A percentile compares a stretch with the other conserved stretches of the same genome.
Evolutionary conservation across 768 basidiomycete species (phyloP).

Genomic region (Kwoniella dendrophila): DNA sequence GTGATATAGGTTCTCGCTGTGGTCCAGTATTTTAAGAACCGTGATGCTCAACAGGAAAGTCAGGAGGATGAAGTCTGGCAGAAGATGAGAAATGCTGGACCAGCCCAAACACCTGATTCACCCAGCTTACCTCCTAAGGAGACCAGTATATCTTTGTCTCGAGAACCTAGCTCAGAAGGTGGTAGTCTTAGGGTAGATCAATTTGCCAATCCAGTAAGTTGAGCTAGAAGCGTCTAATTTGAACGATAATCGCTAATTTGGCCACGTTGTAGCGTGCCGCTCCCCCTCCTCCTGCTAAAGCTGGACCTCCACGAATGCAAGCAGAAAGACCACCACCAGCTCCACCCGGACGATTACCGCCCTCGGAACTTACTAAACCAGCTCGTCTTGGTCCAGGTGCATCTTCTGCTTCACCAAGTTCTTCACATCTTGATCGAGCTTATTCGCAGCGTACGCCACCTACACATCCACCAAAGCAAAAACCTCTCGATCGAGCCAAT

Average conservation of each 20-base stretch:
- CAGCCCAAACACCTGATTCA: slow-evolving; percentile 20
- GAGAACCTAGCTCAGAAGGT: slow-evolving; percentile 43
- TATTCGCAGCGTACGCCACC: slow-evolving; percentile 77
- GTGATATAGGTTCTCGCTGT: slow-evolving; percentile 71
- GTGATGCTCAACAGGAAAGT: slow-evolving; percentile 60
- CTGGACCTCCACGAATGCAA: slow-evolving; percentile 28
- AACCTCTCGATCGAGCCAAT: slow-evolving; percentile 80
- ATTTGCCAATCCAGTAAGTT: slow-evolving; percentile 53
- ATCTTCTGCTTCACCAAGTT: slow-evolving; percentile 43
- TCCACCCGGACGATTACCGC: slow-evolving; percentile 37
- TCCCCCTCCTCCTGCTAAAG: slow-evolving; percentile 47
- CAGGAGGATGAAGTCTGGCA: slow-evolving; percentile 61
- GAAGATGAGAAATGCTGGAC: slow-evolving; percentile 45
- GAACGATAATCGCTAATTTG: slow-evolving; percentile 6
- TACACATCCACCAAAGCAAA: slow-evolving; percentile 66
- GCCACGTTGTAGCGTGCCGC: slow-evolving; percentile 50
- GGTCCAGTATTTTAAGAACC: slow-evolving; percentile 95
- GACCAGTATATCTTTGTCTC: slow-evolving; percentile 45
- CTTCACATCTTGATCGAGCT: slow-evolving; percentile 58
- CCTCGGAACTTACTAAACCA: slow-evolving; percentile 34
- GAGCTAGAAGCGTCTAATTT: neutral
- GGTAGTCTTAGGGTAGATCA: slow-evolving; percentile 26
- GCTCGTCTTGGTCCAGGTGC: slow-evolving; percentile 48
- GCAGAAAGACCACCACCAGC: slow-evolving; percentile 43
- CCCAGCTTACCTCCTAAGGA: slow-evolving; percentile 30